Conservation (phyloP, 345 rosid species). For the Melaleuca alternifolia region DNA sequence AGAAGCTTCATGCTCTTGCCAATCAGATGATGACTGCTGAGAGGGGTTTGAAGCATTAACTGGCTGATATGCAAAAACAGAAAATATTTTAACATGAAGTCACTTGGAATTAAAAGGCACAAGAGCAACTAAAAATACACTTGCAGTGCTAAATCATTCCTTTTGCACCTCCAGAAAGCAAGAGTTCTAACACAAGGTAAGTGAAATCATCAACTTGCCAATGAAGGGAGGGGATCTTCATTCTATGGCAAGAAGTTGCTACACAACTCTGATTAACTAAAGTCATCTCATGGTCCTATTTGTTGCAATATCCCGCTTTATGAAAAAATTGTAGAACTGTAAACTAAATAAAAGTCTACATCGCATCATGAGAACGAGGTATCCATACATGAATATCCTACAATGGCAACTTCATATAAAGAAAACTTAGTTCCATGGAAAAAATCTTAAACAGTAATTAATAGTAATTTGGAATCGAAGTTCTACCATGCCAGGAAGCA, state of each 20-base stretch:
- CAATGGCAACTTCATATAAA: not conserved
- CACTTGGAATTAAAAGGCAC: not conserved
- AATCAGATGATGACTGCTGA: slow-evolving; percentile 62
- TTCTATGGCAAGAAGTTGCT: not conserved
- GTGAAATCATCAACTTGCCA: not conserved
- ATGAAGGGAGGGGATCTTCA: not conserved
- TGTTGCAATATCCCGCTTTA: not conserved
- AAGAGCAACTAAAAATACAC: not conserved
- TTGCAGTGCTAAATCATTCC: not conserved
- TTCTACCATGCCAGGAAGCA: not conserved
- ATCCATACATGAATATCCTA: not conserved
- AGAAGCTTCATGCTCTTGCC: slow-evolving; percentile 89
- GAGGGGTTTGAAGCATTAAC: slow-evolving; percentile 8
- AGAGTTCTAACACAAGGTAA: not conserved
- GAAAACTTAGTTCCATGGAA: not conserved
- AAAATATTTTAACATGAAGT: not conserved
- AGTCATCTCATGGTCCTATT: not conserved
- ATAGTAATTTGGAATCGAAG: not conserved
- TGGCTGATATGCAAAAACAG: slow-evolving; percentile 16
- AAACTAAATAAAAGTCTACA: not conserved
- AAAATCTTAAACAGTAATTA: not conserved
- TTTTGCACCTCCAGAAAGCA: not conserved
- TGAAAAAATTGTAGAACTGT: not conserved
- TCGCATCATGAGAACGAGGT: not conserved
- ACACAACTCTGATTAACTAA: not conserved